A percentile compares a stretch with the other conserved stretches of the same genome.
These are phyloP conservation scores for Backusella westeae DNA, from an alignment of 192 early-diverging fungal genomes.

Conservation along the genomic window DNA sequence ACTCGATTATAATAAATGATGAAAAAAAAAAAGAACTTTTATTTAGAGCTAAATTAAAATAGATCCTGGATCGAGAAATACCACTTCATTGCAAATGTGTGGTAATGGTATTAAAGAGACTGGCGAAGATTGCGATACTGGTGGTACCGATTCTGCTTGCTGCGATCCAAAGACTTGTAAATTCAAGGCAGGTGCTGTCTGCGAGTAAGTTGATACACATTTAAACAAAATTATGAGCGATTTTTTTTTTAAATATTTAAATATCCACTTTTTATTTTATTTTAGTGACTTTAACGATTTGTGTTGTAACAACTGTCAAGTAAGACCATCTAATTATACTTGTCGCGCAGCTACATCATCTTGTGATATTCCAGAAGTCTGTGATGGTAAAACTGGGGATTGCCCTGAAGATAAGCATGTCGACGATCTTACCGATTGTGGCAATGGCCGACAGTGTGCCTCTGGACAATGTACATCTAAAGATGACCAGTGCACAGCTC, in stretches of 20 bases:
- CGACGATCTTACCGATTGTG: slow-evolving; percentile 68
- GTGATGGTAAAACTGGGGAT: slow-evolving; percentile 63
- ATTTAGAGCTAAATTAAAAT: neutral
- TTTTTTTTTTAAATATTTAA: neutral
- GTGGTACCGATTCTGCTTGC: slow-evolving; percentile 74
- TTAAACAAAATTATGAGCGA: neutral
- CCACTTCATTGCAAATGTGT: slow-evolving; percentile 71
- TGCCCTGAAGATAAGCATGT: slow-evolving; percentile 76
- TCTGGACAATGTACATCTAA: slow-evolving; percentile 74
- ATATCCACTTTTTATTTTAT: neutral
- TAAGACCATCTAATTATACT: slow-evolving; percentile 56
- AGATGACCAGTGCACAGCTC: slow-evolving; percentile 68
- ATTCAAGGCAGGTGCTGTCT: slow-evolving; percentile 72
- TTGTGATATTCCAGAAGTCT: slow-evolving; percentile 82
- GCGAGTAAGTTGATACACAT: slow-evolving; percentile 49
- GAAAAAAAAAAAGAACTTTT: neutral
- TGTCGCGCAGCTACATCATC: slow-evolving; percentile 75
- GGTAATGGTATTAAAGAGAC: slow-evolving; percentile 92
- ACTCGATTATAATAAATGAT: neutral
- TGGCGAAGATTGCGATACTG: slow-evolving; percentile 94
- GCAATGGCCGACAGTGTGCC: slow-evolving; percentile 59
- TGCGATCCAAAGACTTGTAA: slow-evolving; percentile 83
- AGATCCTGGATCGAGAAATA: slow-evolving; percentile 41
- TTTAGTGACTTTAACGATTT: slow-evolving; percentile 76
- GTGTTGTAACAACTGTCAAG: slow-evolving; percentile 79